Conservation (phyloP, 1,284 basidiomycete genomes). For the Pterula multifida region DNA sequence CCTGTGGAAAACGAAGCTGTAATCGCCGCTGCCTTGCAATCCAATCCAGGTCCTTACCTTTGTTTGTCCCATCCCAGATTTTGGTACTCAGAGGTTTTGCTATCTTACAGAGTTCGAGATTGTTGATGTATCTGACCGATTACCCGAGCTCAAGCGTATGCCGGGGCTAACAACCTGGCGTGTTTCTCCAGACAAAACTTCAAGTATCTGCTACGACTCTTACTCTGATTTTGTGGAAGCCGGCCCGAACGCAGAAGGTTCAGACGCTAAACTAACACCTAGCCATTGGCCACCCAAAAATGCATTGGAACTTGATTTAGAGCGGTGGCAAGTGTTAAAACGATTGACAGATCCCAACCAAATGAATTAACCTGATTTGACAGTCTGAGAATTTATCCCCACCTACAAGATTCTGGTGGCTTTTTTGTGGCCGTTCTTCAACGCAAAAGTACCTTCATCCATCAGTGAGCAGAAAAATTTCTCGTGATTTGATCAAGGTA, state of each 20-base stretch:
- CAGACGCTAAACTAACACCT: slow-evolving; percentile 46
- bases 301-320: slow-evolving; percentile 44
- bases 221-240: slow-evolving; percentile 44
- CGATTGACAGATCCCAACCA: not conserved
- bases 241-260: slow-evolving; percentile 32
- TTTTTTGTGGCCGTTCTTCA: slow-evolving; percentile 94
- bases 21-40: slow-evolving; percentile 72
- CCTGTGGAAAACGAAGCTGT: slow-evolving; percentile 98
- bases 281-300: slow-evolving; percentile 78
- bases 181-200: slow-evolving; percentile 42
- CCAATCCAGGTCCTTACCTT: slow-evolving; percentile 47
- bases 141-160: slow-evolving; percentile 66
- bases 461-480: slow-evolving; percentile 12
- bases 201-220: slow-evolving; percentile 33
- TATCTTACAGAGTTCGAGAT: slow-evolving; percentile 56
- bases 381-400: slow-evolving; percentile 86
- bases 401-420: slow-evolving; percentile 93
- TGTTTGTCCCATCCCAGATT: slow-evolving; percentile 1
- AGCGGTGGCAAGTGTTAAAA: slow-evolving; percentile 47
- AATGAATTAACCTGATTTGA: not conserved
- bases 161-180: slow-evolving; percentile 72
- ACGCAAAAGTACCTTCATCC: slow-evolving; percentile 20
- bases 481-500: not conserved
- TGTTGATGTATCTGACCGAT: slow-evolving; percentile 62
- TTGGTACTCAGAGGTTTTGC: too few species aligned